These are phyloP conservation scores for Diaporthe humulicola DNA, from an alignment of 2,329 filamentous ascomycete genomes.

Conservation along the genomic window DNA sequence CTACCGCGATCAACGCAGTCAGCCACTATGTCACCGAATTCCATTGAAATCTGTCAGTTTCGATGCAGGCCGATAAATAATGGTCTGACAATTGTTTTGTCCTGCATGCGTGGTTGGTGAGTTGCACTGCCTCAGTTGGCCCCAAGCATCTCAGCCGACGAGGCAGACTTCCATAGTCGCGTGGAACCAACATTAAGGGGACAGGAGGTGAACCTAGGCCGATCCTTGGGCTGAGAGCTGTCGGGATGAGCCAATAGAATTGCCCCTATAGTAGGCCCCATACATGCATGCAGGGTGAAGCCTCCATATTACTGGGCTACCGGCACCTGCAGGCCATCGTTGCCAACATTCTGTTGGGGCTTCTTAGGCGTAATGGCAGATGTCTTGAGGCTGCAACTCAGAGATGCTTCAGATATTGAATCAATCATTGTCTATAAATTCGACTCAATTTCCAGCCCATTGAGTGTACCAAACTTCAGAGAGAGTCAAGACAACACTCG, in stretches of 20 bases:
- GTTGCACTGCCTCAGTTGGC: conserved; percentile 20
- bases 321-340: not conserved
- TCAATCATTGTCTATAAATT: not conserved
- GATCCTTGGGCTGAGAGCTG: not conserved
- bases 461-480: not conserved
- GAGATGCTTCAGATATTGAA: not conserved
- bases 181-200: conserved; percentile 2
- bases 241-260: not conserved
- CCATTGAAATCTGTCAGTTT: conserved; percentile 3
- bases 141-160: conserved; percentile 14
- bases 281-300: conserved; percentile 5
- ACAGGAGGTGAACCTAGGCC: not conserved
- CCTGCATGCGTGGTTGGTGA: conserved; percentile 12
- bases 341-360: not conserved
- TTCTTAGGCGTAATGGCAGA: not conserved
- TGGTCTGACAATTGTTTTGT: not conserved
- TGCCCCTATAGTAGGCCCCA: conserved; percentile 12
- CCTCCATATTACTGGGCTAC: not conserved
- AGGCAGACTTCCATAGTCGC: not conserved
- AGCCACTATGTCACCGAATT: not conserved
- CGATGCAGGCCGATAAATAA: not conserved
- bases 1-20: not conserved
- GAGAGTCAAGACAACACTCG: not conserved
- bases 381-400: not conserved
- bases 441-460: not conserved